Percentiles rank a stretch among this genome's conserved stretches.
Conservation (phyloP, 192 early-diverging fungal species). For the Allomyces macrogynus region DNA sequence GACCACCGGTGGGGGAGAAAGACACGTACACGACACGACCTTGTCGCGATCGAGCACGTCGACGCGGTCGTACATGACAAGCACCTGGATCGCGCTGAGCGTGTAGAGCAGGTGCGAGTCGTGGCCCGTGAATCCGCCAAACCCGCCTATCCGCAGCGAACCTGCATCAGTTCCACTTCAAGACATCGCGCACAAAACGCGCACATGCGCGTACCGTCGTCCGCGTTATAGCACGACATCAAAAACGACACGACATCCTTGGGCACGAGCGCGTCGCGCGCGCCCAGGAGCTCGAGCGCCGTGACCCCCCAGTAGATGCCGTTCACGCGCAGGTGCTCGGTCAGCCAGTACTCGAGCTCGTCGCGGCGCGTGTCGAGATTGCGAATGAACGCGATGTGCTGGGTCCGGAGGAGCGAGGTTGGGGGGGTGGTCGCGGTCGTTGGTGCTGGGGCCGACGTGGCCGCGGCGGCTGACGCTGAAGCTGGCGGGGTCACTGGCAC, state of each 20-base stretch:
- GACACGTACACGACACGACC: slow-evolving; percentile 39
- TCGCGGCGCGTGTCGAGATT: slow-evolving; percentile 39
- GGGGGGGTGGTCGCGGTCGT: too few species aligned
- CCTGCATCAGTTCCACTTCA: background rate
- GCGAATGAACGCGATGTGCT: slow-evolving; percentile 18
- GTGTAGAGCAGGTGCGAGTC: slow-evolving; percentile 85
- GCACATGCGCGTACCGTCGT: slow-evolving; percentile 37
- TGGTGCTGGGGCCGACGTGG: too few species aligned
- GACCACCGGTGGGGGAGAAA: too few species aligned
- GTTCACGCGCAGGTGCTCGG: slow-evolving; percentile 74
- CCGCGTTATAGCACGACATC: slow-evolving; percentile 44
- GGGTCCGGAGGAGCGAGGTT: slow-evolving; percentile 6
- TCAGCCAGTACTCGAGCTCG: slow-evolving; percentile 79
- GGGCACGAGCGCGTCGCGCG: slow-evolving; percentile 38
- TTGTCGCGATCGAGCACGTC: slow-evolving; percentile 48
- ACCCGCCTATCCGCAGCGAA: slow-evolving; percentile 38
- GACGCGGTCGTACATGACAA: slow-evolving; percentile 39
- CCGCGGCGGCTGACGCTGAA: too few species aligned
- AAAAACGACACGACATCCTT: slow-evolving; percentile 64
- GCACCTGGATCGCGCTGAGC: slow-evolving; percentile 71
- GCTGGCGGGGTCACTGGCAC: too few species aligned
- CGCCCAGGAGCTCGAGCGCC: slow-evolving; percentile 49
- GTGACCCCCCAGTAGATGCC: slow-evolving; percentile 91
- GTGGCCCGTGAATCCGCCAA: slow-evolving; percentile 68
- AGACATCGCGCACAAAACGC: background rate